Evolutionary conservation across 2,329 filamentous ascomycete species (phyloP).

Genomic region (Venturia aucupariae): DNA sequence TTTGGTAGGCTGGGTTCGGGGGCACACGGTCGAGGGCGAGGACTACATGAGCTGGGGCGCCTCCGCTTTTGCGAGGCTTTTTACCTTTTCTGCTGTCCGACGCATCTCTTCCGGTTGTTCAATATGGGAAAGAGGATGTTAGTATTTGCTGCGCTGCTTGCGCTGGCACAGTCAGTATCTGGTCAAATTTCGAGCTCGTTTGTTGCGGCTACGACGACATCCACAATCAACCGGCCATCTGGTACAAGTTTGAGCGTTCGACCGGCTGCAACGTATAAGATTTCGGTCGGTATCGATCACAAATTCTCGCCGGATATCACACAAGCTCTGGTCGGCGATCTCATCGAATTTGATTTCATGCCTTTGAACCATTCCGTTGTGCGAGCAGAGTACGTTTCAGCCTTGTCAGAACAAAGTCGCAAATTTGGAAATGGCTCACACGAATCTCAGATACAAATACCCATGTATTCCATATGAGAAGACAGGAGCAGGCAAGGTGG

Average conservation of each 20-base stretch:
- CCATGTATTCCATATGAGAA: constrained; percentile 55
- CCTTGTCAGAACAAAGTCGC: background rate
- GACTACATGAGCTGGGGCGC: background rate
- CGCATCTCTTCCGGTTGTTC: background rate
- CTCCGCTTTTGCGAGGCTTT: background rate
- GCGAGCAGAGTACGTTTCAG: constrained; percentile 16
- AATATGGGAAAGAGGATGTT: background rate
- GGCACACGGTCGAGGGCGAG: background rate
- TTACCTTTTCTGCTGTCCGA: background rate
- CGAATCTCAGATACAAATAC: constrained; percentile 2
- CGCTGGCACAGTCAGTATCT: background rate
- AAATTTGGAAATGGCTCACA: background rate
- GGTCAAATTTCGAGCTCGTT: background rate
- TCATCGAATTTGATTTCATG: constrained; percentile 18
- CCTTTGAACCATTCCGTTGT: constrained; percentile 18
- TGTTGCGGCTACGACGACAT: background rate
- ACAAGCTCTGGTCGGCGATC: constrained; percentile 17
- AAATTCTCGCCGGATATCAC: constrained; percentile 16
- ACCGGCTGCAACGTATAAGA: constrained; percentile 7
- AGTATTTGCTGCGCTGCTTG: background rate
- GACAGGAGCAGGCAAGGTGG: constrained; percentile 37
- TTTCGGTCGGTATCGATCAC: constrained; percentile 15
- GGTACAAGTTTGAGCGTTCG: background rate
- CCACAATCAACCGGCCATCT: background rate
- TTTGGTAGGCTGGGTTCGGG: background rate